Evolutionary conservation across 768 basidiomycete species (phyloP).

Genomic region (Pleurotus giganteus): DNA sequence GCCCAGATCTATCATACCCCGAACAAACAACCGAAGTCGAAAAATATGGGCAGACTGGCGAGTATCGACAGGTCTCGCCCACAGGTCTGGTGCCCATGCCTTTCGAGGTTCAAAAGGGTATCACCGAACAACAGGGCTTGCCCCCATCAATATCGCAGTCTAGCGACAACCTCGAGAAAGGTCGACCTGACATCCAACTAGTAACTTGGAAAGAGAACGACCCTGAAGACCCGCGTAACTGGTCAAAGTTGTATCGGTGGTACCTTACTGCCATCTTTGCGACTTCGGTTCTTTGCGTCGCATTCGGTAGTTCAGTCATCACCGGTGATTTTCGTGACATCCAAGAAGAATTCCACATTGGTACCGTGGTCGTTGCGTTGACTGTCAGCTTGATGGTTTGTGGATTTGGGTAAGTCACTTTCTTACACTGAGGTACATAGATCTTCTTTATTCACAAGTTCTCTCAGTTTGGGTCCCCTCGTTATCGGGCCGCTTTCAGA

Average conservation of each 20-base stretch:
- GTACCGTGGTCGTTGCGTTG: conserved; percentile 29
- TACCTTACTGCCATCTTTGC: conserved; percentile 29
- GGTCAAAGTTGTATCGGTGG: conserved; percentile 29
- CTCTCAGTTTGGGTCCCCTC: conserved; percentile 17
- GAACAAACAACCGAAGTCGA: conserved; percentile 13
- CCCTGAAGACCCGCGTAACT: conserved; percentile 38
- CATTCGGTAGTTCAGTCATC: conserved; percentile 34
- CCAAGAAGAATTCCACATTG: conserved; percentile 27
- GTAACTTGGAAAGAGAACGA: conserved; percentile 36
- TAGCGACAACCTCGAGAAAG: conserved; percentile 30
- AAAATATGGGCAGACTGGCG: conserved; percentile 23
- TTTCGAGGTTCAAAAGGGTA: conserved; percentile 4
- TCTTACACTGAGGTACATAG: conserved; percentile 20
- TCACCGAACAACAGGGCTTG: conserved; percentile 22
- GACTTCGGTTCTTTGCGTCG: conserved; percentile 30
- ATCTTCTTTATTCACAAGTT: neutral
- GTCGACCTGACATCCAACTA: conserved; percentile 27
- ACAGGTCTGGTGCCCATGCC: conserved; percentile 22
- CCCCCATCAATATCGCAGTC: conserved; percentile 23
- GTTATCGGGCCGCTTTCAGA: conserved; percentile 29
- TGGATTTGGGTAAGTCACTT: conserved; percentile 30
- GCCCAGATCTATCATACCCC: conserved; percentile 14
- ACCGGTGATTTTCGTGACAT: conserved; percentile 35
- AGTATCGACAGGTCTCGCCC: conserved; percentile 27
- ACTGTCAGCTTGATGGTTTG: conserved; percentile 35